Conservation (phyloP, 352 stramenopile genomes). For the Pilasporangium apinafurcum region DNA sequence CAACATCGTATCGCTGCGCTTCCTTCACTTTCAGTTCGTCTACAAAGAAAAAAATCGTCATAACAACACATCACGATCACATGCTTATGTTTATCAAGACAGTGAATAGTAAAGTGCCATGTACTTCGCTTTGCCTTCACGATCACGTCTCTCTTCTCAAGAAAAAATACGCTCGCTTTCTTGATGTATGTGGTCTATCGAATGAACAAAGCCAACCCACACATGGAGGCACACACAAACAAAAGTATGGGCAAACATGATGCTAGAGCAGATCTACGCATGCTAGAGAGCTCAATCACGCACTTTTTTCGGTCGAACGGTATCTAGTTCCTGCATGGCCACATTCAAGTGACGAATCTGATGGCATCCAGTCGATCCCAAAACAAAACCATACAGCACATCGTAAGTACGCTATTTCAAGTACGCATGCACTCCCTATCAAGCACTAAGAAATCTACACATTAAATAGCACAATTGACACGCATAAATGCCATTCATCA, state of each 20-base stretch:
- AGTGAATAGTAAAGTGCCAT: too few species aligned
- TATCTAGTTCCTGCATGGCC: slow-evolving; percentile 62
- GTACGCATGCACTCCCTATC: too few species aligned
- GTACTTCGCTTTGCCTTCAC: slow-evolving; percentile 63
- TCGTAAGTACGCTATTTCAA: slow-evolving; percentile 13
- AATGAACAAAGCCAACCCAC: too few species aligned
- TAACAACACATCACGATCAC: not conserved
- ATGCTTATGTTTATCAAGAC: too few species aligned
- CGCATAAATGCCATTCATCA: too few species aligned
- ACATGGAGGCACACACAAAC: not conserved
- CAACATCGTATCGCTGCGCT: slow-evolving; percentile 43
- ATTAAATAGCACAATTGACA: too few species aligned
- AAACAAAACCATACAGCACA: not conserved
- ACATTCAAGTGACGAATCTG: slow-evolving; percentile 80
- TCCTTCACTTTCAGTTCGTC: slow-evolving; percentile 66
- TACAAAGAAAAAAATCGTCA: slow-evolving; percentile 7
- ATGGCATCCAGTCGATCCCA: not conserved
- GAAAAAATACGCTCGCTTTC: slow-evolving; percentile 67
- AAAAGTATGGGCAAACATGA: too few species aligned
- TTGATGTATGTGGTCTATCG: slow-evolving; percentile 67
- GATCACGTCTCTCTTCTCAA: slow-evolving; percentile 60
- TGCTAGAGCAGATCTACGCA: not conserved
- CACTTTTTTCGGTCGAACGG: slow-evolving; percentile 65
- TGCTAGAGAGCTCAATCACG: not conserved
- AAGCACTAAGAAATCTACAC: too few species aligned